Conservation (phyloP, 139 green algal genomes). For the Micractinium conductrix region DNA sequence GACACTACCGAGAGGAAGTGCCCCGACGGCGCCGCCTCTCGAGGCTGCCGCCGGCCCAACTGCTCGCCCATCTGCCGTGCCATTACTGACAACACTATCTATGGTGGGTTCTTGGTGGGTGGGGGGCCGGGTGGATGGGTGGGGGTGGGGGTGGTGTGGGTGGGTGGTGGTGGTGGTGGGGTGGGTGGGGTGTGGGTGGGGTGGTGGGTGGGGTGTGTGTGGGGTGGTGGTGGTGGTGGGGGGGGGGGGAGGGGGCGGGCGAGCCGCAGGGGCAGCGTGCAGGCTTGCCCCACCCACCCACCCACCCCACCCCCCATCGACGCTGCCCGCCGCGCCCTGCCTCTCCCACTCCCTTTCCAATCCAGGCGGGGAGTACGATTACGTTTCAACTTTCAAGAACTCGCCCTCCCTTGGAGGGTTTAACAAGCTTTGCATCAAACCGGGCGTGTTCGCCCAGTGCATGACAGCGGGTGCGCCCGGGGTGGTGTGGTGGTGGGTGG, state of each 20-base stretch:
- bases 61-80: neutral
- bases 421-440: conserved; percentile 2
- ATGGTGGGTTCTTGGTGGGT: neutral
- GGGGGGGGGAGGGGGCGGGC: too few relatives aligned
- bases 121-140: too few relatives aligned
- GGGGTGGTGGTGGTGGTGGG: neutral
- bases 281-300: too few relatives aligned
- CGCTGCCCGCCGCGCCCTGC: too few relatives aligned
- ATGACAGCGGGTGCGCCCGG: conserved; percentile 23
- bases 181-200: too few relatives aligned
- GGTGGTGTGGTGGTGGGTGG: too few relatives aligned
- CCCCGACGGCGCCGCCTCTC: neutral
- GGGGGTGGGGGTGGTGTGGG: too few relatives aligned
- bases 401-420: conserved; percentile 11
- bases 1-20: neutral
- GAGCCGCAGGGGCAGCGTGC: too few relatives aligned
- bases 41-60: conserved; percentile 5
- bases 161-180: too few relatives aligned
- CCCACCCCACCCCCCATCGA: too few relatives aligned
- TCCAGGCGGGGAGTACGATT: neutral
- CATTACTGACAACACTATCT: conserved; percentile 20
- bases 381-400: neutral
- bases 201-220: too few relatives aligned
- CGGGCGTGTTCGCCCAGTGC: conserved; percentile 30
- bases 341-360: neutral